Evolutionary conservation across 371 early-diverging fungal species (phyloP).

Genomic region (Apophysomyces elegans): DNA sequence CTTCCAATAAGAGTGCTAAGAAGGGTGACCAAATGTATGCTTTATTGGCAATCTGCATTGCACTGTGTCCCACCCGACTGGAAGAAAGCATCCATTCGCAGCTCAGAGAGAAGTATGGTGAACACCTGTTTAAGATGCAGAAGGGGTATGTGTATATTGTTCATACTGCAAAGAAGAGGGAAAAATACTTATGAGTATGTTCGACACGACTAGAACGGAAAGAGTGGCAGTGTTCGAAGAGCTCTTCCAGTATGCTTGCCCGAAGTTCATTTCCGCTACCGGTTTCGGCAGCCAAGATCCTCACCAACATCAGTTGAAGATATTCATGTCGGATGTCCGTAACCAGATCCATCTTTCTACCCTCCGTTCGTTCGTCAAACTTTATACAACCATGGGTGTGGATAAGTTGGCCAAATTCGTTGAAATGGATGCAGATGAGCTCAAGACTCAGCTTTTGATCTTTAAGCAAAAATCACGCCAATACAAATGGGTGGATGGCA

Average conservation of each 20-base stretch:
- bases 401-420: slow-evolving; percentile 86
- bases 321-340: slow-evolving; percentile 81
- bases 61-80: slow-evolving; percentile 85
- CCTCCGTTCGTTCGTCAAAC: slow-evolving; percentile 89
- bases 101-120: slow-evolving; percentile 88
- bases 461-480: slow-evolving; percentile 91
- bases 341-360: slow-evolving; percentile 83
- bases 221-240: slow-evolving; percentile 78
- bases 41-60: slow-evolving; percentile 83
- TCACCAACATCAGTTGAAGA: slow-evolving; percentile 75
- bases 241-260: slow-evolving; percentile 87
- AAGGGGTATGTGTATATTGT: slow-evolving; percentile 47
- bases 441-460: slow-evolving; percentile 80
- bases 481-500: slow-evolving; percentile 72
- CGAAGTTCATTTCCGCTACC: slow-evolving; percentile 88
- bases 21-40: slow-evolving; percentile 93
- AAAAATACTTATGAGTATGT: background rate
- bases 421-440: slow-evolving; percentile 76
- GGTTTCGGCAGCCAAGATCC: slow-evolving; percentile 70
- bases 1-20: slow-evolving; percentile 47
- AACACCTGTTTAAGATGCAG: slow-evolving; percentile 84
- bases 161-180: background rate
- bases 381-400: slow-evolving; percentile 87
- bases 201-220: slow-evolving; percentile 58
- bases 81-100: slow-evolving; percentile 87